These are phyloP conservation scores for Ceratocystis harringtonii DNA, from an alignment of 2,329 filamentous ascomycete species.

Conservation along the genomic window DNA sequence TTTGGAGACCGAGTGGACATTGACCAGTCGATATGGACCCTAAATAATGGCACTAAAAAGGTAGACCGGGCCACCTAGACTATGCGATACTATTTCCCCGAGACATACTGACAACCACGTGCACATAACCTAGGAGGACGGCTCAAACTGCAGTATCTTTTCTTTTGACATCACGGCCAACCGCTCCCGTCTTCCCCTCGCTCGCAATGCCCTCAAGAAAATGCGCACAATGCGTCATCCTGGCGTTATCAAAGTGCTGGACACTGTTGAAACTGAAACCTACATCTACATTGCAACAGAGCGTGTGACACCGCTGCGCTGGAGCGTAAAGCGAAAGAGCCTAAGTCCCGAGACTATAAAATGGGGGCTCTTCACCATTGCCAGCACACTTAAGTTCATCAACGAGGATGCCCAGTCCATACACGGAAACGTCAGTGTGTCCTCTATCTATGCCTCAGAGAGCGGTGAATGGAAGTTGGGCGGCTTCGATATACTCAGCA, in stretches of 20 bases:
- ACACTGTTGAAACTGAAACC: slow-evolving; percentile 88
- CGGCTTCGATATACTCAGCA: slow-evolving; percentile 86
- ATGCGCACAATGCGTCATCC: slow-evolving; percentile 85
- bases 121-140: slow-evolving; percentile 54
- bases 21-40: slow-evolving; percentile 88
- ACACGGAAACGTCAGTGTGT: slow-evolving; percentile 71
- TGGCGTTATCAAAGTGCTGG: slow-evolving; percentile 82
- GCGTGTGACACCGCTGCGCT: slow-evolving; percentile 68
- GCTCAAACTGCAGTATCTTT: slow-evolving; percentile 90
- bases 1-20: slow-evolving; percentile 88
- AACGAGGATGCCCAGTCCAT: slow-evolving; percentile 87
- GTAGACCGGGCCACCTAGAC: slow-evolving; percentile 33
- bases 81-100: background rate
- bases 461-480: slow-evolving; percentile 96
- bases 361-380: slow-evolving; percentile 83
- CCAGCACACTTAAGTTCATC: slow-evolving; percentile 88
- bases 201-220: slow-evolving; percentile 88
- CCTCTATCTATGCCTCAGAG: slow-evolving; percentile 83
- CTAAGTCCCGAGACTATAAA: slow-evolving; percentile 84
- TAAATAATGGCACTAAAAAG: slow-evolving; percentile 85
- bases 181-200: slow-evolving; percentile 66
- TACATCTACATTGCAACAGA: slow-evolving; percentile 96
- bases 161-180: slow-evolving; percentile 80
- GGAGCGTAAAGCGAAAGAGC: slow-evolving; percentile 80
- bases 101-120: background rate